Percentiles rank a stretch among this genome's conserved stretches.
phyloP scores from a whole-genome alignment of 148 eudicot genomes.

The Nepenthes gracilis region DNA sequence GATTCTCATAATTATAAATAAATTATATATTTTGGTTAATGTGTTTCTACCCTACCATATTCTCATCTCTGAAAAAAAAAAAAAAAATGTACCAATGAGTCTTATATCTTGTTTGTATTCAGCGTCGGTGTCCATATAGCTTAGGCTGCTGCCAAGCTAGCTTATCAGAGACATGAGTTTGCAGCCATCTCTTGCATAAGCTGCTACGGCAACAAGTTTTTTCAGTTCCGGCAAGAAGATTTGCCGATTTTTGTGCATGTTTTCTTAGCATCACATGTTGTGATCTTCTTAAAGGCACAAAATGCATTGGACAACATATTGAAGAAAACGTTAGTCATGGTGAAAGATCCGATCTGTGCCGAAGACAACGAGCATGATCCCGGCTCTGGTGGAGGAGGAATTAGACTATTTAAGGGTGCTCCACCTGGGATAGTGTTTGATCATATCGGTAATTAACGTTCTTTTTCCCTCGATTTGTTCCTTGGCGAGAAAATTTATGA shows the following conservation, averaged over 20 bases:
- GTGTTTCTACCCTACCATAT: no score
- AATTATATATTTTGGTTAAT: no score
- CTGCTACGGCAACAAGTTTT: no score
- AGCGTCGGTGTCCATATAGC: no score
- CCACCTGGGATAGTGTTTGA: conserved; percentile 84
- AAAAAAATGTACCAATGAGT: no score
- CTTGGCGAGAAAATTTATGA: not conserved
- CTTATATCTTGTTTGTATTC: no score
- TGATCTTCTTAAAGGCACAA: conserved; percentile 37
- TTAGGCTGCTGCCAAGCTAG: no score
- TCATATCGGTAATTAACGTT: conserved; percentile 30
- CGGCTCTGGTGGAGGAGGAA: conserved; percentile 30
- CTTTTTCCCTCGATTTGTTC: not conserved
- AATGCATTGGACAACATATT: conserved; percentile 54
- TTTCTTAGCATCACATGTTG: not conserved
- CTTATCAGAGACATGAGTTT: no score
- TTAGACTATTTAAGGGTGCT: conserved; percentile 66
- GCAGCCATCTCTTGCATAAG: no score
- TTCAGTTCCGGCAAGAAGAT: not conserved
- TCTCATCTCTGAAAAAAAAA: no score
- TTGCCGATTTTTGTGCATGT: not conserved
- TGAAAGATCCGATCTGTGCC: conserved; percentile 12
- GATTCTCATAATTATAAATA: no score
- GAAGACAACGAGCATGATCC: conserved; percentile 17
- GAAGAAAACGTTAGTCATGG: conserved; percentile 53